Evolutionary conservation across 768 basidiomycete species (phyloP).

Genomic region (Lentinula sp.): DNA sequence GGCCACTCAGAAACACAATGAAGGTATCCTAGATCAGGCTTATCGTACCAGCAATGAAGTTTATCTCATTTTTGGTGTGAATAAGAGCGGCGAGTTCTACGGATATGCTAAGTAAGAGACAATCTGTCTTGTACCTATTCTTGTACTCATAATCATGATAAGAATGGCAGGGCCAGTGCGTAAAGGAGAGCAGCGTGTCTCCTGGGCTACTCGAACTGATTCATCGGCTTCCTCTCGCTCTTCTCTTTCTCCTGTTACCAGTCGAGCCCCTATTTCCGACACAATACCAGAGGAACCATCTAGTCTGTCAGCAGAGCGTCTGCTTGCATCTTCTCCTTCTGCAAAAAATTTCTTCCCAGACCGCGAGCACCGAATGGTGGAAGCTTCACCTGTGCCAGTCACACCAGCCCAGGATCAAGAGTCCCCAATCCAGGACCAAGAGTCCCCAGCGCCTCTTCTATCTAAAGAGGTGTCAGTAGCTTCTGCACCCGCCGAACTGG

Average conservation of each 20-base stretch:
- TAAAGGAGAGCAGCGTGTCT: slow-evolving; percentile 40
- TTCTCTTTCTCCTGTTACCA: slow-evolving; percentile 17
- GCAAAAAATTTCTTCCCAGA: slow-evolving; percentile 25
- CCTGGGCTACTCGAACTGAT: slow-evolving; percentile 50
- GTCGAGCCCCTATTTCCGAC: slow-evolving; percentile 6
- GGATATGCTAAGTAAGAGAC: slow-evolving; percentile 71
- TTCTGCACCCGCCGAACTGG: slow-evolving; percentile 52
- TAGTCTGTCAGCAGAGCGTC: slow-evolving; percentile 6
- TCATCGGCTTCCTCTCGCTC: slow-evolving; percentile 25
- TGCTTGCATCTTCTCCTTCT: neutral
- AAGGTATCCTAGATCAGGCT: slow-evolving; percentile 86
- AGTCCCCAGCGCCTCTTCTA: neutral
- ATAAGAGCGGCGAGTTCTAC: slow-evolving; percentile 92
- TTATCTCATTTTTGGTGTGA: slow-evolving; percentile 86
- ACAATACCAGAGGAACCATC: slow-evolving; percentile 11
- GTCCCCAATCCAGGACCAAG: neutral
- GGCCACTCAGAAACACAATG: slow-evolving; percentile 93
- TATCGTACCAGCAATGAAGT: slow-evolving; percentile 89
- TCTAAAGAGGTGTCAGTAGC: slow-evolving; percentile 7
- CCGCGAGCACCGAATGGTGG: slow-evolving; percentile 29
- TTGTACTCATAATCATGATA: slow-evolving; percentile 6
- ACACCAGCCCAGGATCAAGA: slow-evolving; percentile 5
- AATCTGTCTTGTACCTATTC: neutral
- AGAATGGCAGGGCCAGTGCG: slow-evolving; percentile 71
- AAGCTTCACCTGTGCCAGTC: slow-evolving; percentile 35